Evolutionary conservation across 208 protist species (phyloP).

Genomic region (Polymyxa betae): DNA sequence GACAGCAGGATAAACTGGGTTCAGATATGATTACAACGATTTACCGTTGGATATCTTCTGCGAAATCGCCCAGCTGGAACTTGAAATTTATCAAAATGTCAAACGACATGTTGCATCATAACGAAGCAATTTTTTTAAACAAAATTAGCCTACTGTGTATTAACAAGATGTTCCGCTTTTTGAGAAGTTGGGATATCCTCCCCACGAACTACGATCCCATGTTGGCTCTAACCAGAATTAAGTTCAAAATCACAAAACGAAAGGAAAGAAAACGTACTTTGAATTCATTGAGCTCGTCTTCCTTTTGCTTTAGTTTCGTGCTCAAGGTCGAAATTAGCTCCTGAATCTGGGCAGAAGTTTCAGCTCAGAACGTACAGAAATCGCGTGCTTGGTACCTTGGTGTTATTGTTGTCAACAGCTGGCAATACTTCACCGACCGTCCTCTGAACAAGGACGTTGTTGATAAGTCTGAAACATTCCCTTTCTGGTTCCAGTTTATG

Average conservation of each 20-base stretch:
- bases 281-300: constrained; percentile 28
- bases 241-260: background rate
- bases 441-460: constrained; percentile 28
- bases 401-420: background rate
- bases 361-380: no score
- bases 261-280: background rate
- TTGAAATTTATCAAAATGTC: background rate
- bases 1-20: no score
- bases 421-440: constrained; percentile 38
- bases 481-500: constrained; percentile 20
- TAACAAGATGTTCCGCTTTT: background rate
- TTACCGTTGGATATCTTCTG: background rate
- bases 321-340: background rate
- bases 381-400: no score
- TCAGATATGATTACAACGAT: background rate
- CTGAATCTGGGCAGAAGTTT: no score
- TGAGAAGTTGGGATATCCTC: background rate
- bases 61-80: background rate
- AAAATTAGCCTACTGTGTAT: no score
- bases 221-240: background rate
- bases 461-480: background rate
- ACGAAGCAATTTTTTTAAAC: no score
- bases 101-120: no score
- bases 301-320: constrained; percentile 21
- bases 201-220: constrained; percentile 11